Conservation (phyloP, 495 filamentous ascomycete species). For the Xylaria nigripes region DNA sequence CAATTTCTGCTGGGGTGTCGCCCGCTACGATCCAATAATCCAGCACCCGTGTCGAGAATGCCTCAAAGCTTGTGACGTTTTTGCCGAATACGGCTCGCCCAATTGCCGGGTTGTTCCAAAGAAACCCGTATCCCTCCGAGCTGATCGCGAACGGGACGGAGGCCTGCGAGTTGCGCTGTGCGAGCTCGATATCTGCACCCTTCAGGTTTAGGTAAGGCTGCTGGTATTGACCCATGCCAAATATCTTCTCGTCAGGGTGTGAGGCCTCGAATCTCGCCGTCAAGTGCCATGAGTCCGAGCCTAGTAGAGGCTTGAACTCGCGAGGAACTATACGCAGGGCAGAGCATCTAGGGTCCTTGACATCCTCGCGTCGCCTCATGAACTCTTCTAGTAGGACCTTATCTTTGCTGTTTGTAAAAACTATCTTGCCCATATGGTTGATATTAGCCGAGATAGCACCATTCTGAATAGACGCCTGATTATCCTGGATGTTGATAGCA, state of each 20-base stretch:
- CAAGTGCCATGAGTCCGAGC: conserved; percentile 41
- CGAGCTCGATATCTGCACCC: conserved; percentile 48
- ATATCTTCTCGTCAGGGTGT: conserved; percentile 46
- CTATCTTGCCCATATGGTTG: conserved; percentile 41
- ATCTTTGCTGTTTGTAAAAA: conserved; percentile 32
- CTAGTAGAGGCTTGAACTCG: conserved; percentile 45
- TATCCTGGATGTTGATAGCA: conserved; percentile 1
- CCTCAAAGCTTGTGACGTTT: conserved; percentile 53
- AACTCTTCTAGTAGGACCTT: conserved; percentile 49
- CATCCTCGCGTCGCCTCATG: conserved; percentile 42
- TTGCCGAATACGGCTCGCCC: conserved; percentile 49
- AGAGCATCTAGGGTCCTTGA: conserved; percentile 46
- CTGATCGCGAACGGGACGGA: conserved; percentile 50
- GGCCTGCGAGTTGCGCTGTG: conserved; percentile 55
- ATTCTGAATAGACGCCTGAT: conserved; percentile 37
- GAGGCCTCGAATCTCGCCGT: conserved; percentile 47
- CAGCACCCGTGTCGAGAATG: conserved; percentile 41
- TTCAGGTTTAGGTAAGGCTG: conserved; percentile 49
- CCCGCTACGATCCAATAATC: conserved; percentile 55
- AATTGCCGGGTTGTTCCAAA: conserved; percentile 53
- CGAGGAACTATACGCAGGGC: conserved; percentile 46
- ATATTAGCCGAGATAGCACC: conserved; percentile 45
- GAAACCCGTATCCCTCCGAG: conserved; percentile 47
- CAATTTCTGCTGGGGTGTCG: conserved; percentile 44
- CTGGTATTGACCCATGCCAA: conserved; percentile 58